Evolutionary conservation across 2,329 filamentous ascomycete genomes (phyloP).

Genomic region (Phaeophleospora eucalypticola): DNA sequence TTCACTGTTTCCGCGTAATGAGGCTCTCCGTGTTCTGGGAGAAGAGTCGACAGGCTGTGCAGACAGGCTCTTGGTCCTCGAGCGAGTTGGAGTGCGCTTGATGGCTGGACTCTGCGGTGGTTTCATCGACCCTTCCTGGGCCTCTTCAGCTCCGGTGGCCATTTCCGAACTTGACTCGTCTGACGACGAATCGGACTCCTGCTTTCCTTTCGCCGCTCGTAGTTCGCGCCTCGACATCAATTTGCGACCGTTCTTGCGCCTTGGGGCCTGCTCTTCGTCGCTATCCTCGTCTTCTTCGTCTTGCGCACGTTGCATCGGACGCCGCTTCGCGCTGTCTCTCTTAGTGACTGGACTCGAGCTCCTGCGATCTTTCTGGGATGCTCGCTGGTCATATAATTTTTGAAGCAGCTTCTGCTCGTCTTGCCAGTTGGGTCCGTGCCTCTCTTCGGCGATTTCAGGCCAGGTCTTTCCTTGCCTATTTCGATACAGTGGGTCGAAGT

Average conservation of each 20-base stretch:
- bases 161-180: constrained; percentile 24
- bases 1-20: constrained; percentile 21
- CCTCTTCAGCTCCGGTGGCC: constrained; percentile 13
- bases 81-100: constrained; percentile 21
- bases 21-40: constrained; percentile 24
- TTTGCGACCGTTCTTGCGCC: constrained; percentile 31
- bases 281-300: constrained; percentile 15
- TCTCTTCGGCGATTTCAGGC: constrained; percentile 77
- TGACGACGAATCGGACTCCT: constrained; percentile 27
- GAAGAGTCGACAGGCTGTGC: constrained; percentile 20
- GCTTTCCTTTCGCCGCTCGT: constrained; percentile 30
- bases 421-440: constrained; percentile 83
- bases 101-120: constrained; percentile 26
- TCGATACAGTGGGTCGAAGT: constrained; percentile 76
- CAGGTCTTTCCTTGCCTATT: constrained; percentile 75
- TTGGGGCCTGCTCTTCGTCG: constrained; percentile 24
- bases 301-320: constrained; percentile 16
- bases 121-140: constrained; percentile 23
- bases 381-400: constrained; percentile 60
- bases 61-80: constrained; percentile 29
- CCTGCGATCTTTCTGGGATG: constrained; percentile 19
- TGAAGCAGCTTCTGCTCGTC: constrained; percentile 80
- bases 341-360: constrained; percentile 36
- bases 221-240: constrained; percentile 35
- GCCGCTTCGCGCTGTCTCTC: constrained; percentile 28